phyloP scores from a whole-genome alignment of 805 yeast species.

The Blastobotrys peoriensis region DNA sequence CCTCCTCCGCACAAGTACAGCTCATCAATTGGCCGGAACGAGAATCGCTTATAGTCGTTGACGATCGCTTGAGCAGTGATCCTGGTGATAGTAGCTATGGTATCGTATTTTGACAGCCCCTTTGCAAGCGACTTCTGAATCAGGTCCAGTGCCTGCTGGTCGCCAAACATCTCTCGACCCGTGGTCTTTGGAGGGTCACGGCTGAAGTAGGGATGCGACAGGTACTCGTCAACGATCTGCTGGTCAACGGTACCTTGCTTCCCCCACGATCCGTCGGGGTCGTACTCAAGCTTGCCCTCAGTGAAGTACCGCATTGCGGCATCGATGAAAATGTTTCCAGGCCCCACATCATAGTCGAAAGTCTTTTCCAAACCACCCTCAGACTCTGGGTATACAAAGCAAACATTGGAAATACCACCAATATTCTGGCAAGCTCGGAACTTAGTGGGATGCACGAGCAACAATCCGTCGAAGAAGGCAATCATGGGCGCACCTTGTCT shows the following conservation, averaged over 20 bases:
- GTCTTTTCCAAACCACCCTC: conserved; percentile 24
- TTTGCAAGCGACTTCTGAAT: conserved; percentile 1
- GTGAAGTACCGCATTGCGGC: conserved; percentile 27
- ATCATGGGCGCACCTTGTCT: conserved; percentile 29
- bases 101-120: conserved; percentile 21
- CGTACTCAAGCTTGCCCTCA: conserved; percentile 21
- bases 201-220: conserved; percentile 20
- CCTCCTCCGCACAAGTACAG: conserved; percentile 28
- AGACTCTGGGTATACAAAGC: conserved; percentile 22
- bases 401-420: conserved; percentile 28
- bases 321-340: conserved; percentile 28
- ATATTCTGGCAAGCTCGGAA: conserved; percentile 25
- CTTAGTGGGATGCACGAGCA: conserved; percentile 22
- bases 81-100: conserved; percentile 26
- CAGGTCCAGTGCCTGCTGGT: conserved; percentile 18
- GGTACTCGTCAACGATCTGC: conserved; percentile 21
- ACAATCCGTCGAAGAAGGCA: conserved; percentile 25
- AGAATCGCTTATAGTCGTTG: conserved; percentile 19
- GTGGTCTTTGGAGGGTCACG: conserved; percentile 26
- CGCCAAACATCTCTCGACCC: conserved; percentile 28
- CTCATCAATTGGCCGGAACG: conserved; percentile 21
- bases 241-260: conserved; percentile 22
- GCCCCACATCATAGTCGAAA: conserved; percentile 27
- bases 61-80: conserved; percentile 26
- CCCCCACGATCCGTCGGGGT: conserved; percentile 26